Evolutionary conservation across 2,329 filamentous ascomycete species (phyloP), one percentile per base, ranked within the genome.

Genomic region (Penicillium sp.): DNA sequence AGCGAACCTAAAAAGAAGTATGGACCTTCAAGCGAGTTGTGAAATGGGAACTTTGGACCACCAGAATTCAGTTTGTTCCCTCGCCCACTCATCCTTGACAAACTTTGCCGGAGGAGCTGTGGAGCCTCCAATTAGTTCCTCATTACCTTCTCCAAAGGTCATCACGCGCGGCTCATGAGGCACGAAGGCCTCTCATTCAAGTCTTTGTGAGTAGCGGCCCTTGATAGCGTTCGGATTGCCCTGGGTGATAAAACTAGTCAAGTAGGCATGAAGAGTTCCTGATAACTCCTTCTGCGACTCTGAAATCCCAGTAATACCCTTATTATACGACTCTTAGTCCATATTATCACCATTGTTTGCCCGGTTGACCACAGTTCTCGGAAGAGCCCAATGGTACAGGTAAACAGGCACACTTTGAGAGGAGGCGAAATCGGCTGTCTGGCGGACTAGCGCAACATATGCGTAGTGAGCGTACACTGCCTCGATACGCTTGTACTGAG

Each of bases 381-480:
- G 77, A 0, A 84, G 69, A 0, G 84, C 84, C 85, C 85, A 85
- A 68, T 84, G 82, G 63, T 86, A 86, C 3, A 85, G 68, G 51
- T 81, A 86, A 0, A 85, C 79, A 0, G 82, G 78, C 0, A 72
- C 69, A 0, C 73, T 65, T 15, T 75, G 69, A 0, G 69, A 50
- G 4, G 77, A 75, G 5, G 76, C 78, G 30, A 78, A 75, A 6
- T 75, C 65, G 1, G 79, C 81, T 0, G 82, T 84, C 59, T 83
- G 81, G 0, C 80, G 77, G 0, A 83, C 81, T 0, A 82, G 82
- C 7, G 79, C 80, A 0, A 81, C 80, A 56, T 84, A 84, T 0
- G 81, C 81, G 56, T 83, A 84, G 37, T 84, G 79, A 0, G 76
- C 82, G 56, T 84, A 84, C 0, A 81, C 81, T 2, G 80, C 81